Conservation (phyloP, 371 early-diverging fungal genomes). For the Mucor piriformis region DNA sequence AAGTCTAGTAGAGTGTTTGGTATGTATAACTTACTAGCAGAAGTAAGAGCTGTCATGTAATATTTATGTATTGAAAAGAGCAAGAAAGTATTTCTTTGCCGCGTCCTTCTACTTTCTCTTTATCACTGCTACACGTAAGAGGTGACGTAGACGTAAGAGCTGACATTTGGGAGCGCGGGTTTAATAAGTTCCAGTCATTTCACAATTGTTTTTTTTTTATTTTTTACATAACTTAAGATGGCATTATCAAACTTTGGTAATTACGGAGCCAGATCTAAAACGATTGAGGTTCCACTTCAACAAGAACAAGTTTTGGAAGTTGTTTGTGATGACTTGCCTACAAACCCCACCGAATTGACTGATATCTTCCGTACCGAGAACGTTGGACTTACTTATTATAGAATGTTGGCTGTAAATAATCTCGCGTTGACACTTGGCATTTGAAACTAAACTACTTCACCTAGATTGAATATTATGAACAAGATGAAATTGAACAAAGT, state of each 20-base stretch:
- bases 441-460: background rate
- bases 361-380: conserved; percentile 78
- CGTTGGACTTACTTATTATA: conserved; percentile 72
- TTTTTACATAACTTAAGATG: conserved; percentile 11
- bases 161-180: background rate
- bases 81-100: conserved; percentile 5
- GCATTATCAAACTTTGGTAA: conserved; percentile 29
- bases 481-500: conserved; percentile 62
- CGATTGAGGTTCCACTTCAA: conserved; percentile 82
- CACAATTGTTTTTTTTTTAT: background rate
- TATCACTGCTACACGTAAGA: background rate
- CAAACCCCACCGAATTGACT: conserved; percentile 71
- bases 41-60: conserved; percentile 50
- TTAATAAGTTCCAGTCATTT: too few species aligned
- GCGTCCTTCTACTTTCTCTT: background rate
- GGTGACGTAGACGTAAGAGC: background rate
- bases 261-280: conserved; percentile 34
- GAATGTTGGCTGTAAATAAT: conserved; percentile 72
- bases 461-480: conserved; percentile 80
- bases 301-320: conserved; percentile 82
- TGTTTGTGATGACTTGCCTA: conserved; percentile 73
- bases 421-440: background rate
- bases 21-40: conserved; percentile 42
- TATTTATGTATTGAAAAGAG: background rate
- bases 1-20: background rate